Percentiles rank a stretch among this genome's conserved stretches.
Evolutionary conservation across 148 eudicot genomes (phyloP).

Genomic region (Beta vulgaris): DNA sequence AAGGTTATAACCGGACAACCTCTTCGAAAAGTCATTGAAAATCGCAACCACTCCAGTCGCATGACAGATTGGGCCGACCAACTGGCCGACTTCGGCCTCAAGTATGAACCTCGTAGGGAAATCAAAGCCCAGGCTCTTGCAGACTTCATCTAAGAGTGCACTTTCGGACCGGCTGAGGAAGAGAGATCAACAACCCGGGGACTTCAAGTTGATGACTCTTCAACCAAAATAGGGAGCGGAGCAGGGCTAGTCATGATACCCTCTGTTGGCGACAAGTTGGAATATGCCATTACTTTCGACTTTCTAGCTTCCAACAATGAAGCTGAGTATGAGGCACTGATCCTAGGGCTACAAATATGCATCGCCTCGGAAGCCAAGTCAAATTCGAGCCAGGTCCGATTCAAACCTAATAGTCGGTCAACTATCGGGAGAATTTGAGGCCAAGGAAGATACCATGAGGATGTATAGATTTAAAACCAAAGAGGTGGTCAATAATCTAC

Average conservation of each 20-base stretch:
- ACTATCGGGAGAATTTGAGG: not conserved
- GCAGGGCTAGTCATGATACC: not conserved
- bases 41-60: no score
- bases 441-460: no score
- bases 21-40: no score
- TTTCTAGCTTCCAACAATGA: not conserved
- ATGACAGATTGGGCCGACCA: no score
- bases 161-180: no score
- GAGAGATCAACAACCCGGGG: no score
- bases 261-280: not conserved
- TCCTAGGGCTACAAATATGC: not conserved
- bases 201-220: not conserved
- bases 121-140: not conserved
- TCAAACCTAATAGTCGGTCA: not conserved
- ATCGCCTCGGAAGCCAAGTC: fast-evolving
- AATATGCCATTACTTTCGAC: not conserved
- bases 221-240: not conserved
- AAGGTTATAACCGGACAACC: no score
- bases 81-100: no score
- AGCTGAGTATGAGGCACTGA: not conserved
- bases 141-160: not conserved
- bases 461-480: not conserved
- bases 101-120: not conserved
- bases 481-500: not conserved
- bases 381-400: not conserved